Conservation (phyloP, 2,329 filamentous ascomycete genomes). For the Xylariaceae sp. region DNA sequence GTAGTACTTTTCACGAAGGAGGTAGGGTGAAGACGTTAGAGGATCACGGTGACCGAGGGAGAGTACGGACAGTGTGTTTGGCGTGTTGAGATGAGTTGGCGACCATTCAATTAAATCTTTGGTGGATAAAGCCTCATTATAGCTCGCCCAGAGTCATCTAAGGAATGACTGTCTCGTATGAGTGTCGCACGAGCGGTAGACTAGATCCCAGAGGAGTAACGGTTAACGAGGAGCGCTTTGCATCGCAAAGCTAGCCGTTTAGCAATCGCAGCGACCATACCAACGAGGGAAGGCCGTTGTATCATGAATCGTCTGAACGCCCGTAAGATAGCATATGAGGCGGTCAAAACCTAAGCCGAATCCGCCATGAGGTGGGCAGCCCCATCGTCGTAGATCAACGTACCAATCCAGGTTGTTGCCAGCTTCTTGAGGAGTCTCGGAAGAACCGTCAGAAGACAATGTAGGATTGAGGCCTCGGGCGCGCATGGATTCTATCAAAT, state of each 20-base stretch:
- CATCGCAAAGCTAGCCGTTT: constrained; percentile 13
- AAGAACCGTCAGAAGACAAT: constrained; percentile 20
- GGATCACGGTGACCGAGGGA: background rate
- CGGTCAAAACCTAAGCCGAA: constrained; percentile 90
- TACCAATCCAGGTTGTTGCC: constrained; percentile 68
- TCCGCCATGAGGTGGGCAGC: constrained; percentile 85
- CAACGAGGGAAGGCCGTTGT: constrained; percentile 81
- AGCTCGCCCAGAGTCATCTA: constrained; percentile 20
- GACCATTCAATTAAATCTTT: constrained; percentile 19
- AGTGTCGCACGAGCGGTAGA: constrained; percentile 29
- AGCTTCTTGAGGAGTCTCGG: constrained; percentile 26
- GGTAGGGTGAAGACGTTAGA: background rate
- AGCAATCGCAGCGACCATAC: constrained; percentile 58
- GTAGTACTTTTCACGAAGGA: background rate
- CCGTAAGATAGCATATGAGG: constrained; percentile 75
- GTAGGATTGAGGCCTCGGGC: constrained; percentile 54
- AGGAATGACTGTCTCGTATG: constrained; percentile 23
- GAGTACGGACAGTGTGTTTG: constrained; percentile 13
- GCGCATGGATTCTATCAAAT: constrained; percentile 66
- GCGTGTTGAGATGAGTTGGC: background rate
- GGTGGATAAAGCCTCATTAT: constrained; percentile 22
- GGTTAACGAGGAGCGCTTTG: constrained; percentile 36
- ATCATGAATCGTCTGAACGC: constrained; percentile 77
- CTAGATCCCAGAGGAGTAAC: constrained; percentile 37
- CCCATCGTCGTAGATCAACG: constrained; percentile 79